Conservation (phyloP, 1,139 yeast genomes). For the Lodderomyces elongisporus region DNA sequence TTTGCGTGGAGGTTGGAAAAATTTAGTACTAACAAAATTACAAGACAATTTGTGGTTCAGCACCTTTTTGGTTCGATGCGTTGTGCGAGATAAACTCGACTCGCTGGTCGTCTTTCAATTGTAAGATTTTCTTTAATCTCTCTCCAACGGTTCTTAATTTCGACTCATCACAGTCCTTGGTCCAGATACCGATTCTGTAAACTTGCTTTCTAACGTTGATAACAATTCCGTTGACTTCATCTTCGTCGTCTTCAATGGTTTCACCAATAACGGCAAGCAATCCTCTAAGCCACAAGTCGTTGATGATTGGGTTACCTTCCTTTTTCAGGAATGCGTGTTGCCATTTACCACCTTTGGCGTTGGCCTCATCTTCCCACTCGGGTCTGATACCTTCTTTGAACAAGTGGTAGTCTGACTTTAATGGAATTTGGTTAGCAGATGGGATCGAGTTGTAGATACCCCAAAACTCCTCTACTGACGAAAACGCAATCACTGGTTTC, state of each 20-base stretch:
- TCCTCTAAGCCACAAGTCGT: slow-evolving; percentile 91
- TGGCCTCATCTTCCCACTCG: slow-evolving; percentile 94
- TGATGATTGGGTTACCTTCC: slow-evolving; percentile 58
- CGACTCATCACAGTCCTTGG: slow-evolving; percentile 69
- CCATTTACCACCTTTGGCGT: slow-evolving; percentile 95
- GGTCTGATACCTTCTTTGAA: slow-evolving; percentile 95
- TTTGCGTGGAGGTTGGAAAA: too few relatives aligned
- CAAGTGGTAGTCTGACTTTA: slow-evolving; percentile 91
- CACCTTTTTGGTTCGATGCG: slow-evolving; percentile 41
- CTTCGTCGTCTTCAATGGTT: slow-evolving; percentile 83
- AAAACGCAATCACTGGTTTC: slow-evolving; percentile 88
- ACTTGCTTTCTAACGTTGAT: slow-evolving; percentile 81
- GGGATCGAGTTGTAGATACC: slow-evolving; percentile 95
- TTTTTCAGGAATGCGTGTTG: slow-evolving; percentile 63
- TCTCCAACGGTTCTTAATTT: slow-evolving; percentile 70
- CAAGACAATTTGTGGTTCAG: slow-evolving; percentile 39
- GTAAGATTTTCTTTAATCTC: slow-evolving; percentile 76
- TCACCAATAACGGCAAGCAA: slow-evolving; percentile 93
- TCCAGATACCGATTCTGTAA: slow-evolving; percentile 90
- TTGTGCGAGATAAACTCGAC: slow-evolving; percentile 74
- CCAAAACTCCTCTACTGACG: slow-evolving; percentile 98
- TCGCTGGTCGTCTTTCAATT: slow-evolving; percentile 61
- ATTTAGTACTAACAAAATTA: slow-evolving; percentile 16
- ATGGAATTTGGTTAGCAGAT: slow-evolving; percentile 83
- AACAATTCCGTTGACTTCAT: slow-evolving; percentile 93